These are phyloP conservation scores for Fraxinus dipetala DNA, from an alignment of 305 asterid genomes.

Conservation along the genomic window DNA sequence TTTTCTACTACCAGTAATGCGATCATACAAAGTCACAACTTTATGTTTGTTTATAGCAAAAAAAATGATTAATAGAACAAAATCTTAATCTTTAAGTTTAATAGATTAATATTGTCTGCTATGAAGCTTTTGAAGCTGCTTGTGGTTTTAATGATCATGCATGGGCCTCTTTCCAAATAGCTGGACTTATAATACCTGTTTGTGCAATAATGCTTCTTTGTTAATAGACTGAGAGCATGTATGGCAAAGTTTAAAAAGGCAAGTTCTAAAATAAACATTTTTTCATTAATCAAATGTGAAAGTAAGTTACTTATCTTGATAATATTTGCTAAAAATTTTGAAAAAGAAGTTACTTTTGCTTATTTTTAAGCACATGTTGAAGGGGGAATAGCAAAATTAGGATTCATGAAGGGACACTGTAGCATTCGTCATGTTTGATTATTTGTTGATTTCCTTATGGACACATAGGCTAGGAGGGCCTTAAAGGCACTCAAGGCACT, in stretches of 20 bases:
- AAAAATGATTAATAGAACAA: background rate
- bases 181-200: background rate
- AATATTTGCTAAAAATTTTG: background rate
- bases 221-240: background rate
- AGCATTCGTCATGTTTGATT: background rate
- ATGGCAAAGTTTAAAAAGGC: background rate
- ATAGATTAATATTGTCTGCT: background rate
- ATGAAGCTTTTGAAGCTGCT: background rate
- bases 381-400: background rate
- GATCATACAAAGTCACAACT: background rate
- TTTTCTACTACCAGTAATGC: background rate
- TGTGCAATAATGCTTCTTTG: background rate
- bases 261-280: background rate
- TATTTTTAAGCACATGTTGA: background rate
- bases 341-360: background rate
- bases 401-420: background rate
- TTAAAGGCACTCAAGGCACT: conserved; percentile 83
- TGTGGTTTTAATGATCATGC: background rate
- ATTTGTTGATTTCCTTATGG: background rate
- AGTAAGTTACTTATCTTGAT: background rate
- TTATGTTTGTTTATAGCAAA: background rate
- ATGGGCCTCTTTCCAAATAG: background rate
- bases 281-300: background rate
- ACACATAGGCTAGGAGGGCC: conserved; percentile 78
- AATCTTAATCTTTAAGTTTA: background rate